Percentiles rank a stretch among this genome's conserved stretches.
phyloP scores from a whole-genome alignment of 1,284 basidiomycete species.

The Cutaneotrichosporon arboriforme region DNA sequence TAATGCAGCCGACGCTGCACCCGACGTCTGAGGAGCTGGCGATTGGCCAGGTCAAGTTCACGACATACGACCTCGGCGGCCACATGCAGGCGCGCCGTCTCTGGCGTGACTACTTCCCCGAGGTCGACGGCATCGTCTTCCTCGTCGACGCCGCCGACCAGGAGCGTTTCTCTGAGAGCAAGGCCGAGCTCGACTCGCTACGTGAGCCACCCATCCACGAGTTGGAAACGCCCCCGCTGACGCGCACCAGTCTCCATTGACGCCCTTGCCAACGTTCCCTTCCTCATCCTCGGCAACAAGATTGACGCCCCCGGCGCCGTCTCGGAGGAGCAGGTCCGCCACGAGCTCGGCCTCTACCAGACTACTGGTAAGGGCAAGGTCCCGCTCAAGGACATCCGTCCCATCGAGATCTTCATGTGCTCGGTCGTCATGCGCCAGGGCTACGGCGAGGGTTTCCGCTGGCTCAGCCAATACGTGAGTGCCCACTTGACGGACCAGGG shows the following conservation, averaged over 20 bases:
- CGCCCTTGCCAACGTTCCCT: slow-evolving; percentile 89
- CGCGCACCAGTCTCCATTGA: slow-evolving; percentile 62
- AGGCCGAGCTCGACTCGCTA: slow-evolving; percentile 93
- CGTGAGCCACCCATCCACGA: slow-evolving; percentile 47
- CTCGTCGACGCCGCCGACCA: slow-evolving; percentile 95
- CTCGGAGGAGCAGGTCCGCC: slow-evolving; percentile 93
- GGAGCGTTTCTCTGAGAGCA: slow-evolving; percentile 92
- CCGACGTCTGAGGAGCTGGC: slow-evolving; percentile 99
- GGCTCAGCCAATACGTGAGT: slow-evolving; percentile 92
- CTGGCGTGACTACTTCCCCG: slow-evolving; percentile 99
- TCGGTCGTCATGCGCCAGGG: slow-evolving; percentile 98
- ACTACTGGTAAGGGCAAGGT: slow-evolving; percentile 99
- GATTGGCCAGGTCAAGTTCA: slow-evolving; percentile 98
- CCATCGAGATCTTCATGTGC: slow-evolving; percentile 99
- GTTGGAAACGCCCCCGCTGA: not conserved
- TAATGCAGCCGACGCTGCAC: slow-evolving; percentile 95
- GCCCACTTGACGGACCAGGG: not conserved
- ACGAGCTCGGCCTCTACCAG: slow-evolving; percentile 92
- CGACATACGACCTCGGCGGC: slow-evolving; percentile 96
- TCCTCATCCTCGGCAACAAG: slow-evolving; percentile 99
- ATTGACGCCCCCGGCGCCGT: slow-evolving; percentile 98
- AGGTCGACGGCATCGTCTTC: slow-evolving; percentile 98
- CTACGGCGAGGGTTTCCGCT: slow-evolving; percentile 98
- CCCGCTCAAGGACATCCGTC: slow-evolving; percentile 91
- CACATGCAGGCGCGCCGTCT: slow-evolving; percentile 98